Conservation (phyloP, 768 basidiomycete genomes). For the Strobilomyces confusus region DNA sequence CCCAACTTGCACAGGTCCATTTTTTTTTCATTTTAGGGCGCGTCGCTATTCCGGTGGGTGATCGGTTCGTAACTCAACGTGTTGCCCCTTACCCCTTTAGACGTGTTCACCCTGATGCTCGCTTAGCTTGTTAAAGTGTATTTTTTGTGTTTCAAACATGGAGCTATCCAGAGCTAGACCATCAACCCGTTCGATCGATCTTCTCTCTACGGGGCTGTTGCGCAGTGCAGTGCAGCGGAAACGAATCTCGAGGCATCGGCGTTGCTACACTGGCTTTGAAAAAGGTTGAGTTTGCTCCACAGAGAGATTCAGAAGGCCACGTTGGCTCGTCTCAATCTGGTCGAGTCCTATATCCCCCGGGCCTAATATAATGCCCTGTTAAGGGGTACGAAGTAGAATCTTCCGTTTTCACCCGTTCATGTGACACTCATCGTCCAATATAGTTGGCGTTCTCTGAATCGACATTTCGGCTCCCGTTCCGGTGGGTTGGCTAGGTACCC, state of each 20-base stretch:
- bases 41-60: slow-evolving; percentile 6
- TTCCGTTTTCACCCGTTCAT: slow-evolving; percentile 9
- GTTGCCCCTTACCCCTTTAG: slow-evolving; percentile 3
- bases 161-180: slow-evolving; percentile 9
- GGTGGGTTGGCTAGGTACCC: not conserved
- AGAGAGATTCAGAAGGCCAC: slow-evolving; percentile 4
- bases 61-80: slow-evolving; percentile 1
- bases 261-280: slow-evolving; percentile 11
- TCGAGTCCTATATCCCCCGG: slow-evolving; percentile 13
- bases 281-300: slow-evolving; percentile 14
- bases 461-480: slow-evolving; percentile 4
- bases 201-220: not conserved
- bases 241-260: slow-evolving; percentile 26
- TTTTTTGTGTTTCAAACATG: not conserved
- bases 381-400: not conserved
- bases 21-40: slow-evolving; percentile 17
- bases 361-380: slow-evolving; percentile 5
- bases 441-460: not conserved
- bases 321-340: slow-evolving; percentile 4
- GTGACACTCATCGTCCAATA: not conserved
- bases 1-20: slow-evolving; percentile 4
- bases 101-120: not conserved
- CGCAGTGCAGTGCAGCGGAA: slow-evolving; percentile 12
- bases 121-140: not conserved
- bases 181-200: slow-evolving; percentile 21